These are phyloP conservation scores for Pyrenophora teres DNA, from an alignment of 2,329 filamentous ascomycete genomes.

Conservation along the genomic window DNA sequence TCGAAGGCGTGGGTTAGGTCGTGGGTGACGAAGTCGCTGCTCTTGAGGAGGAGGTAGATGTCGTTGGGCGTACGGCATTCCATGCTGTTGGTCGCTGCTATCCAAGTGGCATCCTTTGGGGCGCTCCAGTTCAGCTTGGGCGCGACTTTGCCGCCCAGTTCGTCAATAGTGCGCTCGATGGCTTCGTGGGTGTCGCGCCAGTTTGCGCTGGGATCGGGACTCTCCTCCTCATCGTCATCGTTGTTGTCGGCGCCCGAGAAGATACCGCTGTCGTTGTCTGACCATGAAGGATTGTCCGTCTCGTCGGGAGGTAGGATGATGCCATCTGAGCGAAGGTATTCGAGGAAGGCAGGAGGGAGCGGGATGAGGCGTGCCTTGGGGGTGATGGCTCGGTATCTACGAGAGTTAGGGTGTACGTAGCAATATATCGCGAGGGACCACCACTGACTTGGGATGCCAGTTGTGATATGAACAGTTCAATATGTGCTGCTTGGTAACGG, in stretches of 20 bases:
- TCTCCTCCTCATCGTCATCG: slow-evolving; percentile 60
- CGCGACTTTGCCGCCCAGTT: slow-evolving; percentile 82
- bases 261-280: slow-evolving; percentile 58
- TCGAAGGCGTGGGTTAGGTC: slow-evolving; percentile 94
- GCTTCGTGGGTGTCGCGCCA: slow-evolving; percentile 75
- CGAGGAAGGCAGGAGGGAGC: slow-evolving; percentile 73
- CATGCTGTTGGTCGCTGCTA: slow-evolving; percentile 83
- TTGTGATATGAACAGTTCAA: slow-evolving; percentile 91
- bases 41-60: slow-evolving; percentile 91
- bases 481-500: slow-evolving; percentile 83
- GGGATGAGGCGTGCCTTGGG: slow-evolving; percentile 86
- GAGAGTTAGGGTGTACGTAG: neutral
- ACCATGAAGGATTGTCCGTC: slow-evolving; percentile 50
- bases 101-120: slow-evolving; percentile 95
- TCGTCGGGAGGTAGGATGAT: slow-evolving; percentile 82
- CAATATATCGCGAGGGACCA: neutral
- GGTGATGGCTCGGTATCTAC: slow-evolving; percentile 77
- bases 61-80: slow-evolving; percentile 89
- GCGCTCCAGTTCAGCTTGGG: slow-evolving; percentile 98
- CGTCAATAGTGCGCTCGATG: slow-evolving; percentile 76
- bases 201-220: slow-evolving; percentile 62
- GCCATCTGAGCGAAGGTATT: slow-evolving; percentile 89
- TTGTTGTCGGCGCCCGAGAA: slow-evolving; percentile 53
- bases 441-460: slow-evolving; percentile 76
- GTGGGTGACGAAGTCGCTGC: slow-evolving; percentile 91